Conservation (phyloP, 768 basidiomycete genomes). For the Panaeolus papilionaceus region DNA sequence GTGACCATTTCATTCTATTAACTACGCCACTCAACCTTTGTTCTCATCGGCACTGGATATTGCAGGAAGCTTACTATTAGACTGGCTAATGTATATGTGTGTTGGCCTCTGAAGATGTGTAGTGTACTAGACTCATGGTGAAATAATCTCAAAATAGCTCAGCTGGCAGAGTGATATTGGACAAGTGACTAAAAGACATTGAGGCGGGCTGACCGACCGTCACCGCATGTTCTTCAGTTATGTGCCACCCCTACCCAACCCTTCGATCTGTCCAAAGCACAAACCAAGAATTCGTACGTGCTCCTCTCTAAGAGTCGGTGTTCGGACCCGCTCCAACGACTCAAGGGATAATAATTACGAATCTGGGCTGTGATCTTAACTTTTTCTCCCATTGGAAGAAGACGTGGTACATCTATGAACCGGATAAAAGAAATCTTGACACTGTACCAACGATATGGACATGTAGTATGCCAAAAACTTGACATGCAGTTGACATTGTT, state of each 20-base stretch:
- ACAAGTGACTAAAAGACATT: not conserved
- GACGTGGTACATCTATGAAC: not conserved
- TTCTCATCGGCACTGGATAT: not conserved
- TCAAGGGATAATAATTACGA: not conserved
- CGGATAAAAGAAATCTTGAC: not conserved
- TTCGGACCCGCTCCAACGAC: not conserved
- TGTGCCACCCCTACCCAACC: not conserved
- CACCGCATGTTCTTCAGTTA: not conserved
- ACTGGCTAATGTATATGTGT: not conserved
- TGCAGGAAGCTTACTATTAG: not conserved
- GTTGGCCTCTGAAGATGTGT: too few species aligned
- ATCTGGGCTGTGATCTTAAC: not conserved
- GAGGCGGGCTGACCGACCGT: not conserved
- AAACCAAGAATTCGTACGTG: not conserved
- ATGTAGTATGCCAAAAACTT: not conserved
- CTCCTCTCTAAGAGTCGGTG: not conserved
- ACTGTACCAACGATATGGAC: not conserved
- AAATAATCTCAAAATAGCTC: not conserved
- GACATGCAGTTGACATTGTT: not conserved
- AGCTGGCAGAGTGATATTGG: not conserved
- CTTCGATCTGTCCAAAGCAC: not conserved
- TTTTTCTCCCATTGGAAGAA: slow-evolving; percentile 1
- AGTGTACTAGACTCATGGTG: not conserved
- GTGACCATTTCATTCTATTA: not conserved
- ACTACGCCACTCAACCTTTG: not conserved